Evolutionary conservation across 75 land plant genomes (phyloP).

Genomic region (Larix kaempferi): DNA sequence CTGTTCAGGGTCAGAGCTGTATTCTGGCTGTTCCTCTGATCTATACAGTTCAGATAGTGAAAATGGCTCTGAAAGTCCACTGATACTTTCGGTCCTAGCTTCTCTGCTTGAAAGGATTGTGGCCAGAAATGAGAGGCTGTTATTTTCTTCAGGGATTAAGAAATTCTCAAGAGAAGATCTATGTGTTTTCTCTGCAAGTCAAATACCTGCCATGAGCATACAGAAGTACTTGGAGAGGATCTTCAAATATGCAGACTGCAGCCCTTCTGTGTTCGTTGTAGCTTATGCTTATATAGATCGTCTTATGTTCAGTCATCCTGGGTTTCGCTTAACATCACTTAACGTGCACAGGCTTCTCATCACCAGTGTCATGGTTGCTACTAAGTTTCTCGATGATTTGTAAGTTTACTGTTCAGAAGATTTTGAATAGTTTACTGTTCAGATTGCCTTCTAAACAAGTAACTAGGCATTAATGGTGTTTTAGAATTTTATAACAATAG

Average conservation of each 20-base stretch:
- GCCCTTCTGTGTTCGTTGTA: constrained; percentile 67
- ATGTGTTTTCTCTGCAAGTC: constrained; percentile 35
- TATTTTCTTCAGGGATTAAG: not conserved
- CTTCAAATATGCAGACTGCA: constrained; percentile 54
- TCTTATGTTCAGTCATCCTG: constrained; percentile 36
- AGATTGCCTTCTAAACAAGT: too few species aligned
- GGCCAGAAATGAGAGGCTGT: not conserved
- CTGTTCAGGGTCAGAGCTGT: not conserved
- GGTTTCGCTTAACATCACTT: constrained; percentile 33
- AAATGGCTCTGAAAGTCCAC: not conserved
- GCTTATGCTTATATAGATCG: constrained; percentile 80
- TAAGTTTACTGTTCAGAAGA: not conserved
- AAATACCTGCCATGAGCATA: constrained; percentile 55
- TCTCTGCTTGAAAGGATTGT: not conserved
- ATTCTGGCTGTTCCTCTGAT: not conserved
- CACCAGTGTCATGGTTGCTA: constrained; percentile 74
- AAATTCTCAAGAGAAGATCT: not conserved
- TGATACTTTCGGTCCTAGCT: not conserved
- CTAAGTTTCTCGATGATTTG: constrained; percentile 81
- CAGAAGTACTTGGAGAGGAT: constrained; percentile 65
- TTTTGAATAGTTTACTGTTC: too few species aligned
- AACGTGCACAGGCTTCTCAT: constrained; percentile 80
- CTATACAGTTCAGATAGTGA: not conserved
- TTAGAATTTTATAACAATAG: too few species aligned
- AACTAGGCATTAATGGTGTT: too few species aligned